Percentiles rank a stretch among this genome's conserved stretches.
These are phyloP conservation scores for Tremellales sp. DNA, from an alignment of 1,284 basidiomycete species.

Conservation along the genomic window DNA sequence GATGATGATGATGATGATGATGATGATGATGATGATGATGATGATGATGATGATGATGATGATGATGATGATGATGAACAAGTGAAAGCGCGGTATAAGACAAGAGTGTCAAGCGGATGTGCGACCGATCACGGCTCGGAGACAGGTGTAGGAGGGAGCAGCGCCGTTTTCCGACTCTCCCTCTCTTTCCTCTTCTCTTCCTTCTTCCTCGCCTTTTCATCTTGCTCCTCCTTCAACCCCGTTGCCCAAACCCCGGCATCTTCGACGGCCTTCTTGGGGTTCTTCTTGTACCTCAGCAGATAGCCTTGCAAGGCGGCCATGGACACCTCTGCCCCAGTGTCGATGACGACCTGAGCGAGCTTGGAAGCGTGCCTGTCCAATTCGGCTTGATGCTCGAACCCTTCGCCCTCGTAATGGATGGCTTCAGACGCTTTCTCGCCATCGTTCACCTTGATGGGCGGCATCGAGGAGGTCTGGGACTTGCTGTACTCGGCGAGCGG, in stretches of 20 bases:
- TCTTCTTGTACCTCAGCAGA: slow-evolving; percentile 27
- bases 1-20: too few relatives aligned
- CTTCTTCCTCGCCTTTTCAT: neutral
- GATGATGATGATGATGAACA: too few relatives aligned
- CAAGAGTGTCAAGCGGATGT: too few relatives aligned
- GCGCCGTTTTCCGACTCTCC: neutral
- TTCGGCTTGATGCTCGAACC: slow-evolving; percentile 68
- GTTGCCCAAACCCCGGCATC: slow-evolving; percentile 8
- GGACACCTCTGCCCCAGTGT: slow-evolving; percentile 66
- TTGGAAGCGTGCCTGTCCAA: slow-evolving; percentile 65
- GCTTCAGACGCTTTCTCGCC: slow-evolving; percentile 35
- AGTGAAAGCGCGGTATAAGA: too few relatives aligned
- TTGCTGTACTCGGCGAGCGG: slow-evolving; percentile 45
- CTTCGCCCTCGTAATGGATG: slow-evolving; percentile 59
- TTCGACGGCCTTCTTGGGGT: slow-evolving; percentile 13
- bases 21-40: too few relatives aligned
- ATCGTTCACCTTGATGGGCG: slow-evolving; percentile 6
- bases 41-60: too few relatives aligned
- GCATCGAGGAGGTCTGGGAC: neutral
- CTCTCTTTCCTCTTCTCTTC: neutral
- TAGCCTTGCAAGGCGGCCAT: slow-evolving; percentile 77
- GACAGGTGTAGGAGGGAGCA: too few relatives aligned
- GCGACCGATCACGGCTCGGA: too few relatives aligned
- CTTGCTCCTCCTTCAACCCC: neutral
- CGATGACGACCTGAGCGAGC: slow-evolving; percentile 43